Conservation (phyloP, 805 yeast species). For the Teunomyces pallodes region DNA sequence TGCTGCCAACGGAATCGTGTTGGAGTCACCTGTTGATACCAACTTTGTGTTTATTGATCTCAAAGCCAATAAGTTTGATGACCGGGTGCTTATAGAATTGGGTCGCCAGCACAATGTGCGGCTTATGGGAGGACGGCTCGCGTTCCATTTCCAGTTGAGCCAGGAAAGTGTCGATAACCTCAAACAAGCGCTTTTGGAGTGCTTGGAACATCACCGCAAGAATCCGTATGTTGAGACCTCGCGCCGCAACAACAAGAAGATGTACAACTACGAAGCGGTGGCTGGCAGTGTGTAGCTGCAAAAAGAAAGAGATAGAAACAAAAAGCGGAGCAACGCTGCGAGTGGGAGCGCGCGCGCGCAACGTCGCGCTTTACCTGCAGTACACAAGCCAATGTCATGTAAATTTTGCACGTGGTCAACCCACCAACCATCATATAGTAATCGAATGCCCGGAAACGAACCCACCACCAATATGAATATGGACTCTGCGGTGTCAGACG, state of each 20-base stretch:
- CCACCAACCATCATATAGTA: neutral
- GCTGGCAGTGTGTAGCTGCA: neutral
- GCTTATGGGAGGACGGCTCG: conserved; percentile 70
- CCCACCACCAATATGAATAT: neutral
- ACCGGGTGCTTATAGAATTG: conserved; percentile 48
- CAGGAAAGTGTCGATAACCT: conserved; percentile 28
- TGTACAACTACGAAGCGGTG: conserved; percentile 12
- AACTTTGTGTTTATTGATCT: conserved; percentile 79
- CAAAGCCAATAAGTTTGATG: conserved; percentile 51
- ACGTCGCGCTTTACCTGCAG: too few relatives aligned
- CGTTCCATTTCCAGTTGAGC: conserved; percentile 62
- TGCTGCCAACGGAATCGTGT: conserved; percentile 47
- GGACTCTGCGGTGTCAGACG: neutral
- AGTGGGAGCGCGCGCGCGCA: too few relatives aligned
- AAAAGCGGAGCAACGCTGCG: too few relatives aligned
- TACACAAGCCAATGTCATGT: neutral
- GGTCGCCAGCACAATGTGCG: conserved; percentile 60
- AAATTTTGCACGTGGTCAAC: neutral
- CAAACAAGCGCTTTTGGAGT: conserved; percentile 56
- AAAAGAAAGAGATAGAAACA: neutral
- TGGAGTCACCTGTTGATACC: conserved; percentile 78
- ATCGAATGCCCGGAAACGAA: neutral
- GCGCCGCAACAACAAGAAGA: conserved; percentile 10
- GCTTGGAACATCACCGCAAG: conserved; percentile 23
- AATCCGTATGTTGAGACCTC: conserved; percentile 8